Evolutionary conservation across 192 early-diverging fungal genomes (phyloP).

Genomic region (Dissophora ornata): DNA sequence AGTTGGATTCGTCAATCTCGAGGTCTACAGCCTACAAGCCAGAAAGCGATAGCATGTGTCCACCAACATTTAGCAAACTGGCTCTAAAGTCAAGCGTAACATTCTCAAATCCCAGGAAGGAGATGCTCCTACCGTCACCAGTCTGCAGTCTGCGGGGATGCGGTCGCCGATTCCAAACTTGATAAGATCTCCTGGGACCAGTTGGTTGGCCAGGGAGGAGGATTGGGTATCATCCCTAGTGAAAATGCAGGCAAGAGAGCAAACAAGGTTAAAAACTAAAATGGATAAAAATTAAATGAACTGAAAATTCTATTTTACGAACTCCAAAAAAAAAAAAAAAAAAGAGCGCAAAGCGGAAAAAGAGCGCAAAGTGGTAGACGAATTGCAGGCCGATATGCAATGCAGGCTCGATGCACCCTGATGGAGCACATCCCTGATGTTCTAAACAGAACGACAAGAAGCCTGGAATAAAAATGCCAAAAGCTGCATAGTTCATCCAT

Average conservation of each 20-base stretch:
- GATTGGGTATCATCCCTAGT: slow-evolving; percentile 67
- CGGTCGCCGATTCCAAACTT: slow-evolving; percentile 89
- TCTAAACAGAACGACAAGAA: background rate
- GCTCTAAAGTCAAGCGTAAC: too few relatives aligned
- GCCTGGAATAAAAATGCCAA: background rate
- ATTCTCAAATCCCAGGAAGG: too few relatives aligned
- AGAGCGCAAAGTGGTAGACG: background rate
- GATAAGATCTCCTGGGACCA: slow-evolving; percentile 95
- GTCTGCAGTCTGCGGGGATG: slow-evolving; percentile 92
- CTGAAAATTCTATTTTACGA: background rate
- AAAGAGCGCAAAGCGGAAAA: background rate
- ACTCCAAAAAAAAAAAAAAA: slow-evolving; percentile 10
- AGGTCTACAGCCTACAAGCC: slow-evolving; percentile 71
- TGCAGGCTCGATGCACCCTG: background rate
- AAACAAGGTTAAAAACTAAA: slow-evolving; percentile 7
- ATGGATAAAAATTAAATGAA: too few relatives aligned
- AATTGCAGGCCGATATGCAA: background rate
- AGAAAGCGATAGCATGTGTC: too few relatives aligned
- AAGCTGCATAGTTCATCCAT: background rate
- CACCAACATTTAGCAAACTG: too few relatives aligned
- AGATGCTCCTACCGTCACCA: slow-evolving; percentile 73
- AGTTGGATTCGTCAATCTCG: slow-evolving; percentile 91
- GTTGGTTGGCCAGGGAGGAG: slow-evolving; percentile 77
- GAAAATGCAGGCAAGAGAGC: slow-evolving; percentile 4
- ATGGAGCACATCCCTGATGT: too few relatives aligned